Evolutionary conservation across 1,284 basidiomycete genomes (phyloP).

Genomic region (Agaricales sp.): DNA sequence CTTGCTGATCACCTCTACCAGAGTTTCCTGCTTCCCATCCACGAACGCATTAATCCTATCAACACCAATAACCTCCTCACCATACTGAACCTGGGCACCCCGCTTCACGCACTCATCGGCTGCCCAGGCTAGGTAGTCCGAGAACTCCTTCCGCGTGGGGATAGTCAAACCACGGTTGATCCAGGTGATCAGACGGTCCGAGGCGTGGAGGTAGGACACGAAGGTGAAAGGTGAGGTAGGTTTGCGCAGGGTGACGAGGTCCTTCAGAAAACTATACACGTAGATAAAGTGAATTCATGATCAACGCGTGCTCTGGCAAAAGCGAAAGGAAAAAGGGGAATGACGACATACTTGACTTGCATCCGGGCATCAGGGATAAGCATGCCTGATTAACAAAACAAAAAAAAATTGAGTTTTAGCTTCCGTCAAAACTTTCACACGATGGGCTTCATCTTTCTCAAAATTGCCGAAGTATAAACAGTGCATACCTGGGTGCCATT

Average conservation of each 20-base stretch:
- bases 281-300: conserved; percentile 9
- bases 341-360: conserved; percentile 40
- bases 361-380: conserved; percentile 43
- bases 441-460: too few species aligned
- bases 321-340: not conserved
- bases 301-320: not conserved
- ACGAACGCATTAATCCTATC: conserved; percentile 8
- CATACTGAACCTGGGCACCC: conserved; percentile 36
- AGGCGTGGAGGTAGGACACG: conserved; percentile 42
- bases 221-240: conserved; percentile 47
- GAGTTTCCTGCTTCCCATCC: conserved; percentile 20
- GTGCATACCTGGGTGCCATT: conserved; percentile 39
- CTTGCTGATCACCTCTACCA: conserved; percentile 28
- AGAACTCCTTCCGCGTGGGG: conserved; percentile 79
- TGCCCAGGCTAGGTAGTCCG: conserved; percentile 49
- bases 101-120: conserved; percentile 31
- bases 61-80: conserved; percentile 37
- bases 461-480: not conserved
- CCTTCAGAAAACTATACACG: conserved; percentile 43
- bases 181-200: conserved; percentile 41
- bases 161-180: conserved; percentile 86
- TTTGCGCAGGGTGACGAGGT: conserved; percentile 45
- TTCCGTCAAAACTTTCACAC: too few species aligned
- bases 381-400: too few species aligned
- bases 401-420: too few species aligned